These are phyloP conservation scores for Picochlorum costavermella DNA, from an alignment of 139 green algal species.

Conservation along the genomic window DNA sequence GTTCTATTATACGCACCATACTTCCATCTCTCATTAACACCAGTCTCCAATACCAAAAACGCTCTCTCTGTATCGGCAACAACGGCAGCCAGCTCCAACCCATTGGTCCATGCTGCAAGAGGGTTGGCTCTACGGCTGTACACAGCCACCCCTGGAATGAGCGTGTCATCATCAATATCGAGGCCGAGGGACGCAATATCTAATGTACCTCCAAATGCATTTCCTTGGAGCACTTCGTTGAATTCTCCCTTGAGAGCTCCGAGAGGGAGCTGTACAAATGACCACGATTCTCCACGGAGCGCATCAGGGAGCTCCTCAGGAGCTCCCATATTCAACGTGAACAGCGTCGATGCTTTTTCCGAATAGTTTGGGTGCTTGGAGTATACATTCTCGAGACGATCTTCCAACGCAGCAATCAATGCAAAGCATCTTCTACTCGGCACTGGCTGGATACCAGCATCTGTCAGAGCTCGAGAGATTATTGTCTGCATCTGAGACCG, in stretches of 20 bases:
- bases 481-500: conserved; percentile 97
- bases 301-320: conserved; percentile 84
- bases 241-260: conserved; percentile 37
- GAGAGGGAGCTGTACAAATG: conserved; percentile 94
- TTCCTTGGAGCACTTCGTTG: conserved; percentile 22
- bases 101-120: conserved; percentile 91
- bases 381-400: conserved; percentile 84
- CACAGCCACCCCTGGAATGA: conserved; percentile 79
- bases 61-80: conserved; percentile 65
- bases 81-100: conserved; percentile 79
- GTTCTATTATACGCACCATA: conserved; percentile 77
- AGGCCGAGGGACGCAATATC: conserved; percentile 11
- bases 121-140: conserved; percentile 78
- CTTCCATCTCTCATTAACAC: conserved; percentile 82
- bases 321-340: conserved; percentile 69
- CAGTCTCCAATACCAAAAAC: conserved; percentile 90
- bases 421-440: conserved; percentile 86
- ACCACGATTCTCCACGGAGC: conserved; percentile 89
- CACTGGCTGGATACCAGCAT: conserved; percentile 81
- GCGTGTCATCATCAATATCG: conserved; percentile 32
- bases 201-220: conserved; percentile 63
- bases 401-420: conserved; percentile 72
- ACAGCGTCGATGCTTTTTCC: conserved; percentile 61
- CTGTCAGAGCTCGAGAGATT: conserved; percentile 81
- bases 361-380: conserved; percentile 72